Percentiles rank a stretch among this genome's conserved stretches.
Conservation (phyloP, 1,139 yeast genomes). For the Hyphopichia khmerensis region DNA sequence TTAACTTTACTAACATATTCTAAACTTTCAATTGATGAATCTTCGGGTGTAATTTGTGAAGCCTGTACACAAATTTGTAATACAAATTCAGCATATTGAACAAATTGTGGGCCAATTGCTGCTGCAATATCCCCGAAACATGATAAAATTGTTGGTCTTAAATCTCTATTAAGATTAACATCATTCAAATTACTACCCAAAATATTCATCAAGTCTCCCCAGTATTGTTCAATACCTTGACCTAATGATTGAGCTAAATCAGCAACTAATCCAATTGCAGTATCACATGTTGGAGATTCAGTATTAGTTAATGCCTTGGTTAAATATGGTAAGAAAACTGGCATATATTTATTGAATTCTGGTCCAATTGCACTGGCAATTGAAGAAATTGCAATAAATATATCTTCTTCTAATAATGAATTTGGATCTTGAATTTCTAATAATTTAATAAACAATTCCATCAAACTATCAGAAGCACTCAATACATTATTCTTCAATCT, state of each 20-base stretch:
- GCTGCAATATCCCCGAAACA: conserved; percentile 97
- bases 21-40: conserved; percentile 66
- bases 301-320: conserved; percentile 76
- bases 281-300: conserved; percentile 77
- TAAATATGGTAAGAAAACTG: conserved; percentile 77
- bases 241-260: conserved; percentile 94
- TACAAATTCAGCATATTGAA: conserved; percentile 74
- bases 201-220: conserved; percentile 78
- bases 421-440: conserved; percentile 60
- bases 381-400: conserved; percentile 88
- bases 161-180: conserved; percentile 67
- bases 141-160: conserved; percentile 87
- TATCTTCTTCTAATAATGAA: conserved; percentile 89
- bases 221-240: conserved; percentile 65
- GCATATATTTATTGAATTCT: conserved; percentile 73
- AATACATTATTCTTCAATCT: conserved; percentile 68
- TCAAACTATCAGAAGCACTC: conserved; percentile 75
- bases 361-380: conserved; percentile 77
- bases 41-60: conserved; percentile 50
- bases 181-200: conserved; percentile 71
- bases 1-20: conserved; percentile 73
- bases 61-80: conserved; percentile 69
- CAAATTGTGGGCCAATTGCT: conserved; percentile 73
- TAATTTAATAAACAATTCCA: conserved; percentile 78
- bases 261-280: conserved; percentile 95